Percentiles rank a stretch among this genome's conserved stretches.
Conservation (phyloP, 495 filamentous ascomycete genomes). For the Haplographium delicatum region DNA sequence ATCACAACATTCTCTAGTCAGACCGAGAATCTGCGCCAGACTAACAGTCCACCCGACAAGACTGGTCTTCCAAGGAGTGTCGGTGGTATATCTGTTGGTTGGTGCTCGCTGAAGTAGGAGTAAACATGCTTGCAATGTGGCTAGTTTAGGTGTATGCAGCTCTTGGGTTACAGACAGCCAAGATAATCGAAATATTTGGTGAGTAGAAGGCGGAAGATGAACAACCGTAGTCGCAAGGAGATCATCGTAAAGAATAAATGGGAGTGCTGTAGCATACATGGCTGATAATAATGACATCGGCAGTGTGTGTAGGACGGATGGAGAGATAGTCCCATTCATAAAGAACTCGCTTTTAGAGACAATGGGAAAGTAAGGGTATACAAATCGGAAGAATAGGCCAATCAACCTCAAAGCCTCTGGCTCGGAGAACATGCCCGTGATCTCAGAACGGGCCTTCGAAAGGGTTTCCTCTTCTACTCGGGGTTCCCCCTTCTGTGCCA, state of each 20-base stretch:
- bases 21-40: conserved; percentile 24
- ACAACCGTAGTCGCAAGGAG: conserved; percentile 24
- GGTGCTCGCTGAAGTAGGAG: conserved; percentile 25
- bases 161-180: conserved; percentile 26
- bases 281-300: conserved; percentile 24
- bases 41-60: conserved; percentile 27
- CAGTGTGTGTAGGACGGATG: conserved; percentile 13
- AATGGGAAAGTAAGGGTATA: conserved; percentile 29
- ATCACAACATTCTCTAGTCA: conserved; percentile 20
- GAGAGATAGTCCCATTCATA: conserved; percentile 10
- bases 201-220: conserved; percentile 17
- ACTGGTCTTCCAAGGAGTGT: conserved; percentile 26
- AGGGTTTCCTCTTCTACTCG: conserved; percentile 24
- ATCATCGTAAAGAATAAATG: conserved; percentile 27
- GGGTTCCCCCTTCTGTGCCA: conserved; percentile 25
- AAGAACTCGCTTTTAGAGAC: conserved; percentile 21
- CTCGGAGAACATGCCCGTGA: conserved; percentile 24
- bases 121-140: conserved; percentile 25
- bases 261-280: conserved; percentile 26
- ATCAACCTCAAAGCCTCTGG: conserved; percentile 24
- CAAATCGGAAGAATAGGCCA: conserved; percentile 25
- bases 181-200: conserved; percentile 21
- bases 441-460: conserved; percentile 16
- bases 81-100: conserved; percentile 24
- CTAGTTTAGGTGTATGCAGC: conserved; percentile 23